Evolutionary conservation across 129 eudicot species (phyloP).

Genomic region (Glebionis coronaria): DNA sequence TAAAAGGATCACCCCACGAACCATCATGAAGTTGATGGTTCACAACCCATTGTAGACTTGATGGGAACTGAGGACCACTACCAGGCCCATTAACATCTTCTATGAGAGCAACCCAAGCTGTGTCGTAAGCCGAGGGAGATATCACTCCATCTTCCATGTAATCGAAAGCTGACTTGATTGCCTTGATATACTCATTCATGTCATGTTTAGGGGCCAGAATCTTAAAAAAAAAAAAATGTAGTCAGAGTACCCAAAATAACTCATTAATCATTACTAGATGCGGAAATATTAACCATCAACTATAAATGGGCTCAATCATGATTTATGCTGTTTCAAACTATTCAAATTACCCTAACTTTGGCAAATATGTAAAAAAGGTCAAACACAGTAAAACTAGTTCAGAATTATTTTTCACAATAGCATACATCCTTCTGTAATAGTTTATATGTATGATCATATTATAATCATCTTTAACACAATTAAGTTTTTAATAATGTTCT

Average conservation of each 20-base stretch:
- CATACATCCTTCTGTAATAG: no score
- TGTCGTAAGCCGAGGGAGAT: constrained; percentile 8
- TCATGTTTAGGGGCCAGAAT: neutral
- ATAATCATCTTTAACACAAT: no score
- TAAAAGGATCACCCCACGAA: constrained; percentile 18
- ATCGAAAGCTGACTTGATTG: neutral
- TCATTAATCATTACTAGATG: neutral
- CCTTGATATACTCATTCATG: neutral
- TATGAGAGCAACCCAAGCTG: constrained; percentile 23
- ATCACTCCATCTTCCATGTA: constrained; percentile 12
- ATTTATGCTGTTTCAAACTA: no score
- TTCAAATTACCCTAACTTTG: no score
- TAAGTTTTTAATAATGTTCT: no score
- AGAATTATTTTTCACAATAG: no score
- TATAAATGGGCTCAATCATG: no score
- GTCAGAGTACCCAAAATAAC: neutral
- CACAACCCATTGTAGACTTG: constrained; percentile 15
- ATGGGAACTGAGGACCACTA: constrained; percentile 20
- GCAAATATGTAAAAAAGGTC: no score
- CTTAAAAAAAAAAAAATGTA: neutral
- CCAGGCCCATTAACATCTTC: neutral
- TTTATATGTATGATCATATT: no score
- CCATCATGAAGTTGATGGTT: constrained; percentile 19
- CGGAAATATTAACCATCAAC: neutral
- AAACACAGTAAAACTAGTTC: no score